A percentile compares a stretch with the other conserved stretches of the same genome.
Evolutionary conservation across 306 rosid species (phyloP).

Genomic region (Sicyos baderoa): DNA sequence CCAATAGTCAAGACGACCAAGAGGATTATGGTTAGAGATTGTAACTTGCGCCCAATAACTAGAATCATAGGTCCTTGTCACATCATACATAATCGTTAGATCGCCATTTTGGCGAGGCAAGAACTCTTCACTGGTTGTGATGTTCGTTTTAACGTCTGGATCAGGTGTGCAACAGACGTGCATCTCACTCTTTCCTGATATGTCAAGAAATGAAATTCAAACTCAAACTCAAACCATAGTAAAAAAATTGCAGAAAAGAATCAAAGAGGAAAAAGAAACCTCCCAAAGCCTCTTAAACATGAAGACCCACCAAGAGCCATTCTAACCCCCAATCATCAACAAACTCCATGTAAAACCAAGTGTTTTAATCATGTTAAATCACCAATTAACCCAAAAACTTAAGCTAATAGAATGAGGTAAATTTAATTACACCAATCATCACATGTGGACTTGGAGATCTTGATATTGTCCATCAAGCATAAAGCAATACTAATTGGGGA

Average conservation of each 20-base stretch:
- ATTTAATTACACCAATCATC: too few relatives aligned
- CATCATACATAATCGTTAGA: conserved; percentile 89
- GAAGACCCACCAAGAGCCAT: neutral
- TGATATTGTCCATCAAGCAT: too few relatives aligned
- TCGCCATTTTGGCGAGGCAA: conserved; percentile 77
- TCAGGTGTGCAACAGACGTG: conserved; percentile 66
- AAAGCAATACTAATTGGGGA: too few relatives aligned
- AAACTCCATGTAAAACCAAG: neutral
- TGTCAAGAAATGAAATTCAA: neutral
- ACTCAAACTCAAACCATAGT: neutral
- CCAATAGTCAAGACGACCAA: conserved; percentile 96
- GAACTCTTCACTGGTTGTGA: conserved; percentile 42
- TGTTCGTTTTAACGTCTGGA: conserved; percentile 41
- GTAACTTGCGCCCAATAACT: conserved; percentile 77
- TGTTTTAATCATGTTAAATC: too few relatives aligned
- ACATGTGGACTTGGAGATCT: too few relatives aligned
- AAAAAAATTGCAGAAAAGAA: neutral
- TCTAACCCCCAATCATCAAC: neutral
- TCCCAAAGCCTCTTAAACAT: neutral
- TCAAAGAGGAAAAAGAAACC: neutral
- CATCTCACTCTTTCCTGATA: conserved; percentile 49
- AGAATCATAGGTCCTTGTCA: conserved; percentile 48
- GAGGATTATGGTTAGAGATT: conserved; percentile 70
- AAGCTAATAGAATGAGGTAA: too few relatives aligned
- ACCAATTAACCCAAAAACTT: too few relatives aligned